Evolutionary conservation across 768 basidiomycete genomes (phyloP), one percentile per base, ranked within the genome.

Genomic region (Cyathus striatus): DNA sequence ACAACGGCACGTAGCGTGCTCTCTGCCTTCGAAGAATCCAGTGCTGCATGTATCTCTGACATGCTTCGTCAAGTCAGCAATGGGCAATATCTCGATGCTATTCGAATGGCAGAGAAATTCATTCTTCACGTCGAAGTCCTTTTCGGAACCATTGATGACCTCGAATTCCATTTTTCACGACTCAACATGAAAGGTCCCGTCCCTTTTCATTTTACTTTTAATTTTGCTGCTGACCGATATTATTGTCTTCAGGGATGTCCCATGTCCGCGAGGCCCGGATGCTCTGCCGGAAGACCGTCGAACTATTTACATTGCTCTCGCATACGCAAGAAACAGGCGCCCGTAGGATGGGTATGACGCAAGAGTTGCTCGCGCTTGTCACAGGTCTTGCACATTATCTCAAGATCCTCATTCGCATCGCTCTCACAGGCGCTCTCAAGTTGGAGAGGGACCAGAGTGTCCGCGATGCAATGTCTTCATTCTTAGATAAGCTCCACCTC

Each of bases 361-460:
- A 97, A 64, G 96, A 98, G 54, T 72, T 99, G 10, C 81, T 98
- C 25, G 92, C 94, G 14, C 81, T 99, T 38, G 96, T 99, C 49
- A 99, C 96, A 0, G 95, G 96, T n/a, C 75, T 99, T 25, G 96
- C 96, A 4, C 96, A 99, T 65, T 98, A 99, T 65, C 83, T 99
- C 59, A 99, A 99, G 72, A 98, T 99, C 65, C 81, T 99, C 42
- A 99, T 99, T 50, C 87, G 96, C 40, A 98, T 99, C 49, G 93
- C 96, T 2, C 72, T 99, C 36, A 97, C 96, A 0, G 94, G 93
- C 5, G 90, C 93, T 4, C 76, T 99, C 47, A 97, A 92, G 66
- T 75, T 99, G 23, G 96, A 99, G 65, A 76, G 93, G 45, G 96
- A 99, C 56, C 80, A 90, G 56, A 78, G 76, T 44, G 81, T 88